Evolutionary conservation across 202 grass and related monocot species (phyloP), one percentile per base, ranked within the genome.

Genomic region (Carex sylvatica): DNA sequence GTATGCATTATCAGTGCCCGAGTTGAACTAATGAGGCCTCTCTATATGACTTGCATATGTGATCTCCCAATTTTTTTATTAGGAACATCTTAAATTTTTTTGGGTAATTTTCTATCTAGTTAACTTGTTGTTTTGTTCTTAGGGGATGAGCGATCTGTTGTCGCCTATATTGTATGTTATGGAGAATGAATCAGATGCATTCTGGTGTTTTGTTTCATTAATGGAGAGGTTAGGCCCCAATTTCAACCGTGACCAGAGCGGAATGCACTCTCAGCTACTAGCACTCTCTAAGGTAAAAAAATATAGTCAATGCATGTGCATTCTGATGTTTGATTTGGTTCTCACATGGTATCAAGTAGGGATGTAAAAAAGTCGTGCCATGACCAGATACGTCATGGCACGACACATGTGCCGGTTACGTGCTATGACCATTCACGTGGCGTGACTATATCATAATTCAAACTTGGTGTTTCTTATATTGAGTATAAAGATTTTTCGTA

Each of bases 161-260:
- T 89, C 96, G 30, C 93, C 93, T 10, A 95, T 99, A 86, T 86
- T 95, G 78, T 85, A 89, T 88, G 89, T 95, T 59, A 95, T 99
- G 96, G 86, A 95, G 53, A 90, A 95, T 86, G 96, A 95, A 77
- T 86, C 96, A 0, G 90, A 90, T 83, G 79, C 96, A 80, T 99
- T 99, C 91, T 99, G 96, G 96, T 99, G 93, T 81, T 99, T 99
- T 84, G 86, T 86, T 83, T 84, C 86, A 74, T 84, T 99, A 82
- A 99, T 99, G 96, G 96, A 99, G 86, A 87, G 92, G 26, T 64
- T 99, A 71, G 96, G 93, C 36, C 89, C 92, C 66, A 99, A 99
- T 87, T 98, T 99, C 90, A 99, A 99, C 75, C 92, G 96, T 23
- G 96, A 99, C 80, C 96, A 99, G 72, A 99, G 90, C 84, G 96